Base-by-base conservation (phyloP, 1,139 yeast species). In the Suhomyces yuchorum region DNA sequence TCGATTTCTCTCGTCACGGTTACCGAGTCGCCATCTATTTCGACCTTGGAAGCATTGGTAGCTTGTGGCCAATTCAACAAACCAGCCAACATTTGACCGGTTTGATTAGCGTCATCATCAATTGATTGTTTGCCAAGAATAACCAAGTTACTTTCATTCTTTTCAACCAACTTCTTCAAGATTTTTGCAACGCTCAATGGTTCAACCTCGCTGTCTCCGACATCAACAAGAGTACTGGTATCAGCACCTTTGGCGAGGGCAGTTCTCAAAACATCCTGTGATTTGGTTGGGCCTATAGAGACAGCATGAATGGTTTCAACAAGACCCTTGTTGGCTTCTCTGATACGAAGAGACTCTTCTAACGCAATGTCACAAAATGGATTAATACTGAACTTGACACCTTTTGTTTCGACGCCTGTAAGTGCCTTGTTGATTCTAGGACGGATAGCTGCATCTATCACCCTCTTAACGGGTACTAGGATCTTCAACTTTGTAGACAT, bases 71-170 rank as follows among this genome's bases (percentile, higher is more conserved):
- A 93, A 61, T 85, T 82, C 68, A 93, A 79, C 55, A 93, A 74
- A 7, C 97, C 98, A 2, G 97, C 98, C 50, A 93, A 80, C 83
- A 93, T 89, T 70, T 92, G 98, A 22, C 99, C 99, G n/a, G 97
- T 92, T 68, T 92, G 97, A 68, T 89, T 90, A 43, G 89, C 78
- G 63, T 93, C 99, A 60, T 91, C 96, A 67, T 93, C 99, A 60
- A 93, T 92, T 35, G 98, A 92, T 70, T 93, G 99, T 66, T 93
- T 93, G 38, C 99, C 99, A 64, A 93, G 78, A 40, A 93, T 81
- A 39, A 93, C 85, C 62, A 93, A 71, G 69, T 93, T 91, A 35
- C 89, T 79, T 19, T 80, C 72, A 54, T 89, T 81, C 60, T 81
- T 76, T 58, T 87, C 87, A 14, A 87, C 93, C 30, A 90, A 73